Evolutionary conservation across 352 stramenopile genomes (phyloP), one percentile per base, ranked within the genome.

Genomic region (Globisporangium nunn): DNA sequence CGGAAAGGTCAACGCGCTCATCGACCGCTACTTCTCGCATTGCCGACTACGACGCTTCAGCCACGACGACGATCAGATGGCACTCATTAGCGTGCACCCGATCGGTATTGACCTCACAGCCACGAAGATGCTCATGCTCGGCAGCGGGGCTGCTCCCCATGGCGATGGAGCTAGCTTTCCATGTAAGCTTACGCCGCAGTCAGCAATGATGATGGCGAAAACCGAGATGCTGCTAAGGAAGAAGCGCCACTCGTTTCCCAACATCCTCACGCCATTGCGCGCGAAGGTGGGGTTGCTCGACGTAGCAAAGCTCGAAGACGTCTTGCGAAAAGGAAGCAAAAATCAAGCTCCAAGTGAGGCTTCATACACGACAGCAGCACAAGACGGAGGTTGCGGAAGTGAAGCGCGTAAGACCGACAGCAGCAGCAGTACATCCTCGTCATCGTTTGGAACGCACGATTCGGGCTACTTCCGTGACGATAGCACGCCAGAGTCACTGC

Each of bases 1-100:
- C 0, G 68, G 74, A 4, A 37, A 63, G 29, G 68, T 88, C 14
- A 67, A 83, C 49, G 66, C 59, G 10, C 59, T 88, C 45, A 81
- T 91, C 29, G 81, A 89, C 52, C 62, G 70, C 15, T 86, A 78
- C 54, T 91, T 91, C 58, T 72, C 77, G 40, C 78, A 91, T 52
- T 91, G 81, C 47, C 73, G 81, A 0, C 58, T 87, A 2, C 63
- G 77, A 15, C 65, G 78, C 17, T 89, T 89, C 35, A 89, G 79
- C 50, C 71, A 91, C 37, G 74, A 87, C 47, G 63, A 74, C 18
- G 68, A 81, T 37, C 65, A 71, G 15, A 57, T 63, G 57, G 43
- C 54, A 33, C 43, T 52, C 33, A 62, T 62, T 40, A 63, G 40
- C 50, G 57, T 63, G 31, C 57, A 63, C 14, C 50, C 57, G 50